Base-by-base conservation (phyloP, 257 asterid genomes). In the Cruciata laevipes region DNA sequence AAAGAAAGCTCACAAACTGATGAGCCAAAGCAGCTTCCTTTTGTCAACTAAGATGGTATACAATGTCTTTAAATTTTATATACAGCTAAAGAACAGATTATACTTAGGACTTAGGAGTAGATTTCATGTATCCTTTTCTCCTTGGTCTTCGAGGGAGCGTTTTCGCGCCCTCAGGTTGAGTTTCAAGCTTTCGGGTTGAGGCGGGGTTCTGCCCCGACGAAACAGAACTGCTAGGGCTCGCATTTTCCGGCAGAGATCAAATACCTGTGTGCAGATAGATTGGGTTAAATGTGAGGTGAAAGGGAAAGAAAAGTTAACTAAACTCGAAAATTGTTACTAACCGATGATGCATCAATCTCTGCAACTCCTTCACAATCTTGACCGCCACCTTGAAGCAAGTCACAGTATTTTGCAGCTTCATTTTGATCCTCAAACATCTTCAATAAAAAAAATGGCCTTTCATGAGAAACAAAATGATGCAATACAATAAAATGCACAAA, bases 321-420 rank as follows among this genome's bases (percentile, higher is more conserved):
- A 38, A 10, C 2, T 38, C 30, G n/a, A 24, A 53, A 52, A 66
- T 17, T 69, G 67, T 8, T 63, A 73, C 90, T 85, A 78, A 91
- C 98, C 40, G 96, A 89, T 30, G 96, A 87, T 66, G 98, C 98
- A 66, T 92, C 98, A 67, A 92, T 86, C 85, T 92, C 97, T 51
- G 97, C 97, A 52, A 89, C 86, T 40, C 93, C 97, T 84, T 87
- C 98, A 44, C 98, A 92, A 6, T 68, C 75, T 82, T 87, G 95
- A 61, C 95, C 98, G 61, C 96, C 96, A 40, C 98, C 98, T 77
- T 91, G 95, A 35, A 92, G 97, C 85, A 92, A 74, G 77, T 86
- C 97, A 38, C 98, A 92, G 73, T 92, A 92, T 70, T 52, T 86
- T 58, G 88, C 96, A 69, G 98, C 97, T 71, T 92, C 98, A 61